Evolutionary conservation across 495 filamentous ascomycete species (phyloP), one percentile per base, ranked within the genome.

Genomic region (Durotheca rogersii): DNA sequence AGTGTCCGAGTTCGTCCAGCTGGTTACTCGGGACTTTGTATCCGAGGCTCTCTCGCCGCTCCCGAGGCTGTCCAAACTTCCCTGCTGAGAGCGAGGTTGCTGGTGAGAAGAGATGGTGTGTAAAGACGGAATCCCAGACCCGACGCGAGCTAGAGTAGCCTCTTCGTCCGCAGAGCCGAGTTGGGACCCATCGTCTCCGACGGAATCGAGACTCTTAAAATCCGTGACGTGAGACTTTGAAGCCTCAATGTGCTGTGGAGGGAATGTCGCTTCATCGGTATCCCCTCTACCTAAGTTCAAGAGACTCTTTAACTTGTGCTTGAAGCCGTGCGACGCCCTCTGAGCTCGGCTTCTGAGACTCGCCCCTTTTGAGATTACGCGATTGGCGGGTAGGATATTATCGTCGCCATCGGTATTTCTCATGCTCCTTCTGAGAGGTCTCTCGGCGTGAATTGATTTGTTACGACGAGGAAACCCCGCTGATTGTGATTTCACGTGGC

Each of bases 11-110:
- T 84, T 77, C 3, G 79, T 76, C 88, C 87, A 90, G 61, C 88
- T 92, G 10, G 85, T 90, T 30, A 90, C 78, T 11, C 85, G 76
- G 42, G 87, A 89, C 39, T 70, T 78, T 12, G 80, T 78, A 17
- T 81, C 78, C 16, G 69, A 74, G 7, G 75, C 43, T 40, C 68
- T 67, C 10, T 57, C 51, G 65, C 80, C 74, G 56, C 76, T 84
- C 49, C 63, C 65, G 6, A 72, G 58, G 40, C 75, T 81, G 29
- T 75, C 71, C 11, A 82, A 54, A 47, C 80, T 84, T 11, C 77
- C 78, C 46, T 70, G 58, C 15, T 65, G 67, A 9, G 74, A 78
- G 25, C 55, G 66, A 27, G 74, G 55, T 41, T 74, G 53, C 27
- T 73, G 60, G 39, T 64, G 64, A 0, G 68, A 61, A 10, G 68